Evolutionary conservation across 768 basidiomycete genomes (phyloP).

Genomic region (Psilocybe cyanescens): DNA sequence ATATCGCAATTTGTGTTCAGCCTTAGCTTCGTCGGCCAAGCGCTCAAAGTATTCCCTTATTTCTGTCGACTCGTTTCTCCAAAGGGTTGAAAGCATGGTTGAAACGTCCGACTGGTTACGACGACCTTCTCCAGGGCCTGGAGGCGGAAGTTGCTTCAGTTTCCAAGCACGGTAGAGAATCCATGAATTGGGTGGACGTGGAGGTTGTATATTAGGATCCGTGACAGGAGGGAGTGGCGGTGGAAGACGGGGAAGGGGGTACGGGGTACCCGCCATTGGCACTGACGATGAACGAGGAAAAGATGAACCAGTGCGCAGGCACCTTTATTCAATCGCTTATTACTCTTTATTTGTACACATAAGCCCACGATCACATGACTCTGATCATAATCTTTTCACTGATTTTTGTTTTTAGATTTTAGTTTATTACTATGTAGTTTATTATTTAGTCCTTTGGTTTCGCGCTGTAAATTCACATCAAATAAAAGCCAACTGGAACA

Average conservation of each 20-base stretch:
- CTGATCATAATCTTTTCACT: not conserved
- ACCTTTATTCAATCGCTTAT: not conserved
- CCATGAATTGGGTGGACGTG: slow-evolving; percentile 83
- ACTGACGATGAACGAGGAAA: slow-evolving; percentile 12
- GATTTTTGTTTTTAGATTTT: too few species aligned
- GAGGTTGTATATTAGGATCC: slow-evolving; percentile 36
- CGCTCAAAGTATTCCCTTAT: slow-evolving; percentile 56
- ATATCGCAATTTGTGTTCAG: slow-evolving; percentile 51
- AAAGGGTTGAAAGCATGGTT: slow-evolving; percentile 62
- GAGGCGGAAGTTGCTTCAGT: slow-evolving; percentile 44
- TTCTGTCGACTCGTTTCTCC: slow-evolving; percentile 56
- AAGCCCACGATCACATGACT: not conserved
- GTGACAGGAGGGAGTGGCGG: slow-evolving; percentile 2
- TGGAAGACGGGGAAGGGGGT: slow-evolving; percentile 10
- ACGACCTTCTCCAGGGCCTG: slow-evolving; percentile 34
- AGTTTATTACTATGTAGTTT: too few species aligned
- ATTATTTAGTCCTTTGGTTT: too few species aligned
- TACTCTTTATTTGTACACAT: slow-evolving; percentile 6
- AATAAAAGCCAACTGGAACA: not conserved
- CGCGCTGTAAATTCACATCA: not conserved
- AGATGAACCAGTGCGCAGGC: not conserved
- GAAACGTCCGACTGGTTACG: slow-evolving; percentile 68
- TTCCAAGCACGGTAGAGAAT: slow-evolving; percentile 77
- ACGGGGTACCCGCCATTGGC: not conserved
- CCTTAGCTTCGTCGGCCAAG: slow-evolving; percentile 55